Evolutionary conservation across 495 filamentous ascomycete species (phyloP).

Genomic region (Aspergillus hancockii): DNA sequence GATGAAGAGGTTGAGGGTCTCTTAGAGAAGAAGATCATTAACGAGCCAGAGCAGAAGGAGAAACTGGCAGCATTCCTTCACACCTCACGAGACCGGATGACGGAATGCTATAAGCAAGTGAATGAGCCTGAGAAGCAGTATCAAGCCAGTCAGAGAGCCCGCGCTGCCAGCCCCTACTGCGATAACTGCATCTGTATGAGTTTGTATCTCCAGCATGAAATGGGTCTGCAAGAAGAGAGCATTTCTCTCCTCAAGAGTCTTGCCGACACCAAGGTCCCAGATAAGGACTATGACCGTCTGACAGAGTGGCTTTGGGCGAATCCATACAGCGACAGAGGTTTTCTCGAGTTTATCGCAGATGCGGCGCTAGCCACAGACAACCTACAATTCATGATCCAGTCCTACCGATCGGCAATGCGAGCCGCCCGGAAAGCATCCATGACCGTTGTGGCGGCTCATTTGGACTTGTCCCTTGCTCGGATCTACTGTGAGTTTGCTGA

Average conservation of each 20-base stretch:
- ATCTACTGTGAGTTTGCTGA: slow-evolving; percentile 16
- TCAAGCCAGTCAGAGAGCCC: background rate
- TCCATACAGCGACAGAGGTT: background rate
- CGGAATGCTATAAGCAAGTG: slow-evolving; percentile 1
- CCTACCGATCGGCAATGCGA: slow-evolving; percentile 4
- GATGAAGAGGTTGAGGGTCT: background rate
- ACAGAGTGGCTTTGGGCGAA: slow-evolving; percentile 9
- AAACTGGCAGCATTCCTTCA: background rate
- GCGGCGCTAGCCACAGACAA: slow-evolving; percentile 15
- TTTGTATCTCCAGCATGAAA: background rate
- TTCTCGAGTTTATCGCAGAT: slow-evolving; percentile 5
- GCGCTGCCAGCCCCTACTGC: background rate
- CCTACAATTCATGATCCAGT: slow-evolving; percentile 11
- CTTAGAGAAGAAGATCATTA: background rate
- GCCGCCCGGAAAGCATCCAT: slow-evolving; percentile 5
- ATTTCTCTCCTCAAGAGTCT: slow-evolving; percentile 7
- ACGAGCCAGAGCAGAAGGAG: background rate
- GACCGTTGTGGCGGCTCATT: slow-evolving; percentile 3
- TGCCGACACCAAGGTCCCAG: slow-evolving; percentile 5
- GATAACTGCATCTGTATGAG: slow-evolving; percentile 8
- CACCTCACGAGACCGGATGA: slow-evolving; percentile 2
- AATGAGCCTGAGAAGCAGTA: slow-evolving; percentile 2
- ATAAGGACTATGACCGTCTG: slow-evolving; percentile 7
- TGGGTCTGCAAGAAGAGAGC: background rate
- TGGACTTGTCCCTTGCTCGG: slow-evolving; percentile 11